These are phyloP conservation scores for Tricholoma sp. DNA, from an alignment of 768 basidiomycete species.

Conservation along the genomic window DNA sequence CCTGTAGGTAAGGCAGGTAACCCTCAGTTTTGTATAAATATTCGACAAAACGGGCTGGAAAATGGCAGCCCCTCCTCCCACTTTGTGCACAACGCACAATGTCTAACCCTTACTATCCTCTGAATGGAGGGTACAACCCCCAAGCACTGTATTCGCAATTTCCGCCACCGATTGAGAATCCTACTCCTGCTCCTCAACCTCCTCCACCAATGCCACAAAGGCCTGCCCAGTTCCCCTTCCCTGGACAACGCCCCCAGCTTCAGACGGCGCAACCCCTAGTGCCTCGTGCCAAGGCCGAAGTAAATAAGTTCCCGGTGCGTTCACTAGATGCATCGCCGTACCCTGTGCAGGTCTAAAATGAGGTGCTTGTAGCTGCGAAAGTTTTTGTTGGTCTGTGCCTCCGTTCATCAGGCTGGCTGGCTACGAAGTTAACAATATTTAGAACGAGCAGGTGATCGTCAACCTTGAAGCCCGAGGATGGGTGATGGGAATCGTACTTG, in stretches of 20 bases:
- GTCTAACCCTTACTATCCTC: not conserved
- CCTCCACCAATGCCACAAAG: constrained; percentile 2
- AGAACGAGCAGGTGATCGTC: constrained; percentile 12
- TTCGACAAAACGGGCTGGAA: not conserved
- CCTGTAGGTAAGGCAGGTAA: not conserved
- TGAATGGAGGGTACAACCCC: not conserved
- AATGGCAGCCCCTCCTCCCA: not conserved
- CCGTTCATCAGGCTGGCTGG: no score
- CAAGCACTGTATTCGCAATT: not conserved
- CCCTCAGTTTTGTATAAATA: not conserved
- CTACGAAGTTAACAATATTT: not conserved
- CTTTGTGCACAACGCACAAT: not conserved
- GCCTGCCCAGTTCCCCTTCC: constrained; percentile 1
- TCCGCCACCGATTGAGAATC: constrained; percentile 2
- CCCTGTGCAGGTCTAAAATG: not conserved
- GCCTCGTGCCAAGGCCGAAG: not conserved
- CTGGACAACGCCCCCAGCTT: not conserved
- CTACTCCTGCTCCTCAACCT: not conserved
- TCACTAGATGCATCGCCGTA: not conserved
- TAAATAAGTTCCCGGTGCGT: not conserved
- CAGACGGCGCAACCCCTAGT: not conserved
- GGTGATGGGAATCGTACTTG: constrained; percentile 17
- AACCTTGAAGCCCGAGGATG: constrained; percentile 15
- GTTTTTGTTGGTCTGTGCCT: not conserved
- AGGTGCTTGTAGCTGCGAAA: not conserved